Conservation (phyloP, 768 basidiomycete genomes). For the Psilocybe tampanensis region DNA sequence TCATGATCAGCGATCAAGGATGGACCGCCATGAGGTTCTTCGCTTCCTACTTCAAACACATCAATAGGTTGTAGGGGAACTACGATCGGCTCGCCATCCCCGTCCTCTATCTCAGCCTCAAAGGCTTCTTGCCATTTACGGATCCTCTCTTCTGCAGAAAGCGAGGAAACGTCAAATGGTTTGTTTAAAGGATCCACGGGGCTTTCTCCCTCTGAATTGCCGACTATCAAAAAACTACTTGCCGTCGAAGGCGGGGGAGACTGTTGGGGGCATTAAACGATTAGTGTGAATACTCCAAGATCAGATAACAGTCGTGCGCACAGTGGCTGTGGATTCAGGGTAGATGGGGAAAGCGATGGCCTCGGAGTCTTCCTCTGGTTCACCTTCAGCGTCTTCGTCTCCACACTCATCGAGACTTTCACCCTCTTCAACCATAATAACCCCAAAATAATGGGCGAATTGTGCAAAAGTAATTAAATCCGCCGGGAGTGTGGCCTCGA, state of each 20-base stretch:
- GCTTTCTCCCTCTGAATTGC: not conserved
- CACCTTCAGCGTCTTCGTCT: constrained; percentile 14
- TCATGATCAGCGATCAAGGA: not conserved
- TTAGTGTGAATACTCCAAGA: not conserved
- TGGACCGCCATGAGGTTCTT: not conserved
- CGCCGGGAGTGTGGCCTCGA: constrained; percentile 37
- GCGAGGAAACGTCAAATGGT: not conserved
- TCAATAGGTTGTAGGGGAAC: not conserved
- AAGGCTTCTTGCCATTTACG: constrained; percentile 22
- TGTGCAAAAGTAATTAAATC: constrained; percentile 45
- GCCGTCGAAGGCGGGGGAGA: constrained; percentile 14
- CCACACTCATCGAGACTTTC: not conserved
- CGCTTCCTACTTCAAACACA: constrained; percentile 10
- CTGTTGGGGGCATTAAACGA: not conserved
- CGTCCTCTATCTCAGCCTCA: constrained; percentile 16
- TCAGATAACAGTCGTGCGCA: not conserved
- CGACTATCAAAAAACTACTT: no score
- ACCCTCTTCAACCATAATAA: constrained; percentile 30
- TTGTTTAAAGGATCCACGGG: not conserved
- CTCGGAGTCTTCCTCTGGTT: constrained; percentile 11
- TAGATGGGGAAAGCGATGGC: constrained; percentile 6
- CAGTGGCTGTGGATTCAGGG: constrained; percentile 9
- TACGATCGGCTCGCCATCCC: constrained; percentile 3
- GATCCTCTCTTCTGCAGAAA: constrained; percentile 17
- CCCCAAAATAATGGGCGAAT: constrained; percentile 40